Evolutionary conservation across 2,329 filamentous ascomycete genomes (phyloP), one percentile per base, ranked within the genome.

Genomic region (Whalleya microplaca): DNA sequence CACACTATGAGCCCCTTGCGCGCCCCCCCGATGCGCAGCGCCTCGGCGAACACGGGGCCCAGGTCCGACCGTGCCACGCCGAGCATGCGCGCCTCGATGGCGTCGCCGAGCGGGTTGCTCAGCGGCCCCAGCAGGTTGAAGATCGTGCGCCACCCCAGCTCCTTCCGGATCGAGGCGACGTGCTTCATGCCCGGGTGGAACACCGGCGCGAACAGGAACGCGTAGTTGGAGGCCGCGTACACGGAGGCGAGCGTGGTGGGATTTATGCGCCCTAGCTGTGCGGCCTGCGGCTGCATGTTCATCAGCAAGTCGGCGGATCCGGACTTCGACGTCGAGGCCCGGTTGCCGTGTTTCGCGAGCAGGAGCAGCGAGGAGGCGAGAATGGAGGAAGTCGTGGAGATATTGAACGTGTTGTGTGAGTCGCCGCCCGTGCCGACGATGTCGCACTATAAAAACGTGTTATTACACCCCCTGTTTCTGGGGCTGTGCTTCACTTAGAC

Each of bases 361-460:
- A 96, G 82, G 37, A 99, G 84, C 23, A 96, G 80, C 3, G 92
- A 87, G 5, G 92, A 96, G 45, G 91, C 92, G 47, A 99, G 80
- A 70, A 99, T 97, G 18, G 92, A 96, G 2, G 95, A 86, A 6
- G 95, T 96, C 3, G 95, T 99, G 66, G 90, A 95, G 72, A 99
- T 94, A 75, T 99, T 99, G 85, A 96, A 99, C 32, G 95, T 99
- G 74, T 96, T 92, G 81, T 98, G 93, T 19, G 90, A 89, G 78
- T 99, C 95, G 70, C 95, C 95, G 64, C 95, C 95, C 7, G 95
- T 99, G 65, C 95, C 95, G 56, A 99, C 95, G 72, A 99, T 98
- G 74, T 99, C 95, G 72, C 93, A 87, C 79, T 86, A 57, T 44
- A 46, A 18, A 20, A 20, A 20, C 40, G 56, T 45, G 37, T 51